Percentiles rank a stretch among this genome's conserved stretches.
Evolutionary conservation across 179 eudicot genomes (phyloP).

Genomic region (Nepenthes alata): DNA sequence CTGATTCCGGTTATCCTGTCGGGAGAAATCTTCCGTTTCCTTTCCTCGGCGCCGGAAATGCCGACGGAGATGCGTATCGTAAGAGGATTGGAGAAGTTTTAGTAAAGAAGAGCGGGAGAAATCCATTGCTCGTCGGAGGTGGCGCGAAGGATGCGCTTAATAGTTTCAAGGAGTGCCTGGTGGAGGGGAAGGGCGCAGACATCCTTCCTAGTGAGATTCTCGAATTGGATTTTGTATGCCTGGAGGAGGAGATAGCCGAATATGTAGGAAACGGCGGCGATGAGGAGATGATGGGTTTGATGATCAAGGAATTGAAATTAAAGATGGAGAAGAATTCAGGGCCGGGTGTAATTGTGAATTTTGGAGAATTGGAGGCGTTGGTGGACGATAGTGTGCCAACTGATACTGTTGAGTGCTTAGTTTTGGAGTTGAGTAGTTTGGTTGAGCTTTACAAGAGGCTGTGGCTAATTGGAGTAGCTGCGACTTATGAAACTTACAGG

Average conservation of each 20-base stretch:
- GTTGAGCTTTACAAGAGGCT: conserved; percentile 31
- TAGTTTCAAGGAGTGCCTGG: conserved; percentile 29
- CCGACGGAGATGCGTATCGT: conserved; percentile 28
- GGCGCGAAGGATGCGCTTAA: conserved; percentile 42
- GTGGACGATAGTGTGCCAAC: conserved; percentile 15
- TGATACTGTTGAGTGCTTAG: conserved; percentile 26
- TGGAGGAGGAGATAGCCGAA: conserved; percentile 36
- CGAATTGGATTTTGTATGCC: conserved; percentile 30
- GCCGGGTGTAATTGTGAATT: conserved; percentile 28
- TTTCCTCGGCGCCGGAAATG: conserved; percentile 17
- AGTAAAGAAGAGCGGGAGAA: conserved; percentile 30
- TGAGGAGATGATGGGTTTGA: conserved; percentile 32
- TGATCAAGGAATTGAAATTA: conserved; percentile 36
- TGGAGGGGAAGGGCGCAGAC: conserved; percentile 16
- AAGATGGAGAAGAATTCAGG: conserved; percentile 17
- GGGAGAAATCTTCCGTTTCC: conserved; percentile 28
- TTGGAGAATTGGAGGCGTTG: conserved; percentile 54
- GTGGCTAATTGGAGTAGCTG: conserved; percentile 56
- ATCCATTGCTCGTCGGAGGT: conserved; percentile 64
- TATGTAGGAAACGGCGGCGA: conserved; percentile 21
- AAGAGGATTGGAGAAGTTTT: conserved; percentile 45
- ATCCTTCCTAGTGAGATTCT: conserved; percentile 32
- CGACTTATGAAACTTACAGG: conserved; percentile 39
- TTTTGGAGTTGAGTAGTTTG: conserved; percentile 29
- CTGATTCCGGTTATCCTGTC: conserved; percentile 17